phyloP scores from a whole-genome alignment of 2,329 filamentous ascomycete species.

The Xenosphaeropsis pyriputrescens region DNA sequence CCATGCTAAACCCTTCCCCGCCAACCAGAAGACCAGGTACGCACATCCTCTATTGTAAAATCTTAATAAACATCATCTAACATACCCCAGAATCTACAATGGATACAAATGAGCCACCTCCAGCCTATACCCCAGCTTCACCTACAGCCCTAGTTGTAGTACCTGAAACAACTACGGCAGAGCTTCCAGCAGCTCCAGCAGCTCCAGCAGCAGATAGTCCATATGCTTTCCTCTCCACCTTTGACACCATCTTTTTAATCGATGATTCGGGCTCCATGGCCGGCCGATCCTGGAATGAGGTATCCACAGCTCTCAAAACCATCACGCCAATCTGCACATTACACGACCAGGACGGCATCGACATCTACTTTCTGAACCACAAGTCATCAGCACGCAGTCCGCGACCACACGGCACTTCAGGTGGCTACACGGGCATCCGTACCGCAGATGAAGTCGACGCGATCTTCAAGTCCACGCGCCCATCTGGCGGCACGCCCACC shows the following conservation, averaged over 20 bases:
- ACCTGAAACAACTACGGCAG: background rate
- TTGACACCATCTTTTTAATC: conserved; percentile 83
- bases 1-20: conserved; percentile 10
- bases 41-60: conserved; percentile 3
- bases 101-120: conserved; percentile 16
- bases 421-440: conserved; percentile 51
- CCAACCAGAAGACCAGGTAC: conserved; percentile 11
- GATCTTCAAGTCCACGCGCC: conserved; percentile 57
- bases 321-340: conserved; percentile 73
- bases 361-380: conserved; percentile 84
- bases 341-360: conserved; percentile 73
- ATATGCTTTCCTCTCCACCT: conserved; percentile 62
- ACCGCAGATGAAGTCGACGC: conserved; percentile 39
- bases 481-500: conserved; percentile 57
- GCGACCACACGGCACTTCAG: conserved; percentile 18
- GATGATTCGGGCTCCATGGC: conserved; percentile 87
- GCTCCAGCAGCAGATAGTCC: conserved; percentile 37
- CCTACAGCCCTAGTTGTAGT: background rate
- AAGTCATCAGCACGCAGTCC: conserved; percentile 22
- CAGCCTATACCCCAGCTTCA: conserved; percentile 15
- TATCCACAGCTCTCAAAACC: conserved; percentile 48
- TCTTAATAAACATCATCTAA: conserved; percentile 12
- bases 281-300: conserved; percentile 63
- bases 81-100: conserved; percentile 9
- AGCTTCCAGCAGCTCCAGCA: conserved; percentile 24